Conservation (phyloP, 257 asterid species). For the Solanum corneliomulleri region DNA sequence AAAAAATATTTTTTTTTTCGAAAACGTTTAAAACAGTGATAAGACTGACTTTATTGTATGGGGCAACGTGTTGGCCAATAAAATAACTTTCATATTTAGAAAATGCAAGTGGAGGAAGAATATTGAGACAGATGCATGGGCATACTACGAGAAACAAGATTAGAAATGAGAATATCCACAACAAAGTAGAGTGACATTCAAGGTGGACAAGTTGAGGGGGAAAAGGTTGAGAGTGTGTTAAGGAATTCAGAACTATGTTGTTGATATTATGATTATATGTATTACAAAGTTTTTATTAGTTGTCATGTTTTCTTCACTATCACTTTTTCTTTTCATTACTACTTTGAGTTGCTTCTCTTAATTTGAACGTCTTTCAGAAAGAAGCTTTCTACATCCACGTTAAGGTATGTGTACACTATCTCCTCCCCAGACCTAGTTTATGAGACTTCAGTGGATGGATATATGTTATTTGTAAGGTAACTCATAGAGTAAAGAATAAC, state of each 20-base stretch:
- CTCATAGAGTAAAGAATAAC: neutral
- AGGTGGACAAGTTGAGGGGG: neutral
- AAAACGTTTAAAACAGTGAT: neutral
- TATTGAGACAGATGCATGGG: neutral
- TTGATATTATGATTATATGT: too few species aligned
- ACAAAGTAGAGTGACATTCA: neutral
- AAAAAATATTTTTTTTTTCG: too few species aligned
- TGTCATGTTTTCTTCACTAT: neutral
- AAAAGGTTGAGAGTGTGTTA: neutral
- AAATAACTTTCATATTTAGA: neutral
- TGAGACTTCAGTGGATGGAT: neutral
- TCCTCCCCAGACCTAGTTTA: neutral
- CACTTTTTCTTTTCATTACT: neutral
- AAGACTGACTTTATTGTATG: neutral
- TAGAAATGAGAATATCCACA: neutral
- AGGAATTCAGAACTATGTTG: neutral
- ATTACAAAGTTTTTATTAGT: neutral
- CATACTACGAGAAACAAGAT: neutral
- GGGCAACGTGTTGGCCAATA: neutral
- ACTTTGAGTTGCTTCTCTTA: neutral
- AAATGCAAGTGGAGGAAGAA: neutral
- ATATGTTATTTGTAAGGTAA: neutral
- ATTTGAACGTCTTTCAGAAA: too few species aligned
- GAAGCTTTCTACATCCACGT: neutral
- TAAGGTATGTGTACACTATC: neutral